phyloP scores from a whole-genome alignment of 257 asterid genomes.

The Nicotiana tabacum region DNA sequence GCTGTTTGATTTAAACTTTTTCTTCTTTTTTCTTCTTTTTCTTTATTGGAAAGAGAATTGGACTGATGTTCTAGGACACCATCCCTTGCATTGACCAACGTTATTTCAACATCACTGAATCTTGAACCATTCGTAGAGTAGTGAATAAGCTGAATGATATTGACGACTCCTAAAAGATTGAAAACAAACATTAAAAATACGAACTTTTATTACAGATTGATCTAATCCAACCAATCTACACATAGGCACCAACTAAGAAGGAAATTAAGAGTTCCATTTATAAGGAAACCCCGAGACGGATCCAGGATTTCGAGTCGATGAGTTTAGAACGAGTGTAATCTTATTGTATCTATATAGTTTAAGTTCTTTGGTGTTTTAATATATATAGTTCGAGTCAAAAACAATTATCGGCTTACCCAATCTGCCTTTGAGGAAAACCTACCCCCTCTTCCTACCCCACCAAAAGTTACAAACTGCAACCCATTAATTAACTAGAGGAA shows the following conservation, averaged over 20 bases:
- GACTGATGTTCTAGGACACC: constrained; percentile 5
- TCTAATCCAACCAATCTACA: background rate
- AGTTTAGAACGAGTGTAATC: background rate
- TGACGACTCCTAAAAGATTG: background rate
- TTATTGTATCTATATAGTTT: background rate
- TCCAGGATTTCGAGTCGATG: background rate
- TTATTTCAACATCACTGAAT: constrained; percentile 6
- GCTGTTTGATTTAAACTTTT: constrained; percentile 10
- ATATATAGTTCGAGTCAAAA: background rate
- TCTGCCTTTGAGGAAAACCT: too few relatives aligned
- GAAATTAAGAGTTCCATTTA: background rate
- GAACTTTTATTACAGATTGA: background rate
- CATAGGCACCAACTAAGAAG: background rate
- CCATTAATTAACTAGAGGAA: background rate
- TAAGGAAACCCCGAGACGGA: background rate
- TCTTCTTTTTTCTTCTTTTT: background rate
- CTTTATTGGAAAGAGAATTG: background rate
- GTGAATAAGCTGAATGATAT: background rate
- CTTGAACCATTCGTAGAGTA: constrained; percentile 11
- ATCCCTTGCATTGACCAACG: constrained; percentile 8
- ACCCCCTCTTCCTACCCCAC: background rate
- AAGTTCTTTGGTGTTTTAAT: background rate
- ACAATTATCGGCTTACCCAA: too few relatives aligned
- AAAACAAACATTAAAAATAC: background rate
- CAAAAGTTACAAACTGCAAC: background rate